Evolutionary conservation across 306 rosid species (phyloP), one percentile per base, ranked within the genome.

Genomic region (Trifolium dubium): DNA sequence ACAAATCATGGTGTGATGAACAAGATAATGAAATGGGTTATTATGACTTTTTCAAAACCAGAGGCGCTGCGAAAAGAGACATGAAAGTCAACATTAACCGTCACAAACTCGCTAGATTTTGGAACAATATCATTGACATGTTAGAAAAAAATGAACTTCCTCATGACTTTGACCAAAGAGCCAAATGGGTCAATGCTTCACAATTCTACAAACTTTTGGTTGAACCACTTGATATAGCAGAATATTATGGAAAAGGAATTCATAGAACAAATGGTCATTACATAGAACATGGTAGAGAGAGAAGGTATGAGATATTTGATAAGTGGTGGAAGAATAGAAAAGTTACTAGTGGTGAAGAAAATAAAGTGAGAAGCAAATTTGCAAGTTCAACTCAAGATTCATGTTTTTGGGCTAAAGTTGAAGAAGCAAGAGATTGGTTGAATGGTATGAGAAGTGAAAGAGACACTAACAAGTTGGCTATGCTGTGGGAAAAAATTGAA

Each of bases 211-310:
- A 84, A 61, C 89, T 91, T 10, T 77, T 91, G 66, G 94, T 88
- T 14, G 96, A 94, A 84, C 98, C 98, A 56, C 71, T 94, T 15
- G 98, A 94, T 12, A 91, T 94, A 62, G 98, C 97, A 0, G 95
- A 89, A 4, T 92, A 91, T 30, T 91, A 94, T 19, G 41, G 89
- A 28, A 74, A 60, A 0, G 86, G 80, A 10, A 67, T 2, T 86
- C 90, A 94, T 77, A 53, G 0, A 40, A 32, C 0, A 28, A 77
- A 88, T 55, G 98, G 98, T 2, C 97, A 93, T 80, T 93, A 93
- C 83, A 76, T 84, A 72, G 44, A 65, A 61, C 83, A 87, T 68
- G 97, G 97, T 69, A 85, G 97, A 73, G 94, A 85, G 68, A 87
- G 89, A 75, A 85, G 97, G 67, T 89, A 81, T 50, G 83, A 81